Evolutionary conservation across 768 basidiomycete genomes (phyloP).

Genomic region (Cyathus striatus): DNA sequence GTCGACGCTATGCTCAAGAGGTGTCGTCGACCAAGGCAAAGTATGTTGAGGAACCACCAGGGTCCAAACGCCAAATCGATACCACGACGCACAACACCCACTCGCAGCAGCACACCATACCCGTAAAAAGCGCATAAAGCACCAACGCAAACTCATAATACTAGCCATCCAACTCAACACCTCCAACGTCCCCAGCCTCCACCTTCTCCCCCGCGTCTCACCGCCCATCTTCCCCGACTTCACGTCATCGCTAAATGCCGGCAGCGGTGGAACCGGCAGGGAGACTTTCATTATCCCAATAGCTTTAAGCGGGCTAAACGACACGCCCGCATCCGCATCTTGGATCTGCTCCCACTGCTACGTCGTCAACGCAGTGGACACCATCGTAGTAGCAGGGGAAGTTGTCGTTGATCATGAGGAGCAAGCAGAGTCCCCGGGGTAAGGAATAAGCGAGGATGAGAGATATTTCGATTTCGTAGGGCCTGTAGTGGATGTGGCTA

Average conservation of each 20-base stretch:
- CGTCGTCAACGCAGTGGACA: too few species aligned
- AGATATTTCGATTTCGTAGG: neutral
- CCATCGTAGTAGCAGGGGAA: neutral
- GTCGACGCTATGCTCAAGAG: too few species aligned
- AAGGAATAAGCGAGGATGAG: neutral
- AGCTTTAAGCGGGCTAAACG: neutral
- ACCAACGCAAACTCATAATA: slow-evolving; percentile 5
- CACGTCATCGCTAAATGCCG: neutral
- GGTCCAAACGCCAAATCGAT: too few species aligned
- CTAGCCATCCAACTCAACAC: slow-evolving; percentile 5
- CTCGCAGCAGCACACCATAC: too few species aligned
- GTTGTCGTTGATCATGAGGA: neutral
- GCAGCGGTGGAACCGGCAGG: neutral
- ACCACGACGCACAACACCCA: too few species aligned
- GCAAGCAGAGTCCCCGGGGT: neutral
- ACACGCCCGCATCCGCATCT: too few species aligned
- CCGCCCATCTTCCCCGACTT: too few species aligned
- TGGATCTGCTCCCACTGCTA: too few species aligned
- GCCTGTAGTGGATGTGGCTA: neutral
- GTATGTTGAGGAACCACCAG: too few species aligned
- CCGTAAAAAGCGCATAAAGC: slow-evolving; percentile 4
- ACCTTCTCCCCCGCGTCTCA: too few species aligned
- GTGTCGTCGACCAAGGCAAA: too few species aligned
- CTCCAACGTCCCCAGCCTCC: neutral
- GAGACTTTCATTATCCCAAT: neutral